A percentile compares a stretch with the other conserved stretches of the same genome.
Conservation (phyloP, 1,139 yeast genomes). For the Suhomyces anneliseae region DNA sequence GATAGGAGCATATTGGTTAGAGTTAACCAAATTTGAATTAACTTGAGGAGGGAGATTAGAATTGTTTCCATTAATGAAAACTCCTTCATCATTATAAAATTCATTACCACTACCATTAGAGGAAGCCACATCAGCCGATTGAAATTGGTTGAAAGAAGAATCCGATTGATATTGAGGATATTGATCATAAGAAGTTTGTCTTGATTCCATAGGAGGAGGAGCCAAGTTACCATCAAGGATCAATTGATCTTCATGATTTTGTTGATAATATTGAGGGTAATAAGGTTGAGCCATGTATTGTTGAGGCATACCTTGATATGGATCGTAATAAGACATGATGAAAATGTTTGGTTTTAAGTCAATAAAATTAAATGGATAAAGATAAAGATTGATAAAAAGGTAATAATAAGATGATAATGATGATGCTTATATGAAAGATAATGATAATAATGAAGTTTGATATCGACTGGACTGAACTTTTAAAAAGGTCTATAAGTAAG, state of each 20-base stretch:
- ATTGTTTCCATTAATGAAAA: conserved; percentile 17
- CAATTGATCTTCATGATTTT: conserved; percentile 14
- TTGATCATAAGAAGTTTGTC: conserved; percentile 17
- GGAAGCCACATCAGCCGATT: conserved; percentile 13
- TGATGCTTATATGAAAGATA: too few species aligned
- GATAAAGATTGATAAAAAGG: not conserved
- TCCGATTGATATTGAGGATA: conserved; percentile 17
- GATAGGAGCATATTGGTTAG: conserved; percentile 5
- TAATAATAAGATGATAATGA: too few species aligned
- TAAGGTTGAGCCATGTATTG: conserved; percentile 39
- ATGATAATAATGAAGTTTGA: too few species aligned
- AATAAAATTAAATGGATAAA: not conserved
- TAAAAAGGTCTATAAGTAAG: too few species aligned
- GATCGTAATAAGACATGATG: conserved; percentile 47
- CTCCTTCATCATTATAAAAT: conserved; percentile 26
- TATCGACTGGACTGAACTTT: too few species aligned
- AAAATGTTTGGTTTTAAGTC: conserved; percentile 1
- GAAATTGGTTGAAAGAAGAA: conserved; percentile 10
- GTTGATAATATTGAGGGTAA: conserved; percentile 35
- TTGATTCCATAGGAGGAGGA: conserved; percentile 15
- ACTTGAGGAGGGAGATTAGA: conserved; percentile 1
- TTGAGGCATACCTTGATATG: conserved; percentile 44
- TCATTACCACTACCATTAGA: conserved; percentile 23
- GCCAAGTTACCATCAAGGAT: conserved; percentile 11
- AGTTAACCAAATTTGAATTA: conserved; percentile 7